phyloP scores from a whole-genome alignment of 495 filamentous ascomycete species.

The Talaromyces wortmannii region DNA sequence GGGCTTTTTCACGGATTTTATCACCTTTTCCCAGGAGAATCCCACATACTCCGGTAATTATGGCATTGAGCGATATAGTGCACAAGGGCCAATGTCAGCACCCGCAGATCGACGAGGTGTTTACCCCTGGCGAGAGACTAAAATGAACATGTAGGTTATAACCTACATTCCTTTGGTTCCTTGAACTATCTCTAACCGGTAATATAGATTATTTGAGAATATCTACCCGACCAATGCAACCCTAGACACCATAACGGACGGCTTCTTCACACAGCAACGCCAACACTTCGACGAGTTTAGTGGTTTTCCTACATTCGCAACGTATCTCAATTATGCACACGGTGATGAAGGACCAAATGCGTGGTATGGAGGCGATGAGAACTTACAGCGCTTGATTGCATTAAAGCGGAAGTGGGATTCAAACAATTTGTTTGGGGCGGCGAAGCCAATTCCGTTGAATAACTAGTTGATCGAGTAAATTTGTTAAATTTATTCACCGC shows the following conservation, averaged over 20 bases:
- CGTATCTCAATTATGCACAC: constrained; percentile 28
- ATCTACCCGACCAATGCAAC: constrained; percentile 5
- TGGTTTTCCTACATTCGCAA: constrained; percentile 14
- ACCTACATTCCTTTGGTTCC: neutral
- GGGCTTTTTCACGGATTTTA: constrained; percentile 15
- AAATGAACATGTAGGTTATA: constrained; percentile 19
- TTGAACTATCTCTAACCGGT: neutral
- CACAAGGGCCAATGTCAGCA: constrained; percentile 17
- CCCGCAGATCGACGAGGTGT: constrained; percentile 14
- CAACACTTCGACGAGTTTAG: constrained; percentile 10
- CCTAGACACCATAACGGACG: neutral
- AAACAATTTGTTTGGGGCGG: constrained; percentile 16
- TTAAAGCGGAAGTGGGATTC: constrained; percentile 28
- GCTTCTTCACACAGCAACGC: constrained; percentile 3
- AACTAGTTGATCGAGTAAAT: neutral
- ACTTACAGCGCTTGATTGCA: constrained; percentile 15
- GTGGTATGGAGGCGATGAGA: constrained; percentile 13
- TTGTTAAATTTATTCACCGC: too few species aligned
- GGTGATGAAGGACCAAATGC: constrained; percentile 30
- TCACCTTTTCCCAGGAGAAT: constrained; percentile 8
- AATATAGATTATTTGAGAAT: constrained; percentile 4
- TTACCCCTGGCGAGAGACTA: constrained; percentile 24
- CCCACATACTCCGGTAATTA: constrained; percentile 7
- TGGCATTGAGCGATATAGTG: constrained; percentile 19
- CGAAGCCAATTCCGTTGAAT: neutral